Base-by-base conservation (phyloP, 129 eudicot species). In the Smallanthus sonchifolius region DNA sequence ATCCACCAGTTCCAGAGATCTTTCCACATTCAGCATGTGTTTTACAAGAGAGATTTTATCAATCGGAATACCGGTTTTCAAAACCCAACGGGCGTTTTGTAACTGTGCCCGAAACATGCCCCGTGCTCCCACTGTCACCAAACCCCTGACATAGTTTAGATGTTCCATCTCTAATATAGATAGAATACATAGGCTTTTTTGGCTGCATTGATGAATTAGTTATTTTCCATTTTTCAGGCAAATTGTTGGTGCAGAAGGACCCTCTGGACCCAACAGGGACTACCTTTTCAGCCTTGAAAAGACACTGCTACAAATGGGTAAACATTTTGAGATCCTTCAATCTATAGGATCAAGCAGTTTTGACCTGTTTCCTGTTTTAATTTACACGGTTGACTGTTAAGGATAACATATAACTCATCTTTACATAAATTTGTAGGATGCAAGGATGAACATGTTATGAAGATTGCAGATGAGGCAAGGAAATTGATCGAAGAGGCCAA, bases 201-300 rank as follows among this genome's bases (percentile, higher is more conserved):
- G 65, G 38, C 11, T 49, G 56, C 20, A 20, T 49, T 49, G 5
- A 16, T 15, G 30, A 39, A 34, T 32, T 3, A 34, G 5, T 55
- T 43, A 20, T 45, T 14, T 43, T 48, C n/a, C 4, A 19, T 68
- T 72, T 28, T 75, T 76, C 92, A 93, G 98, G 69, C 98, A 93
- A 84, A 93, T 93, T 73, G 82, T 86, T 35, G 44, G 15, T 15
- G 96, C 98, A 54, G 85, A 93, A 88, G 97, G 98, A 36, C 97
- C 97, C 55, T 93, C 98, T 11, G 98, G 98, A 65, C 98, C 98
- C 19, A 93, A 93, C 86, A 83, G 89, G 80, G 98, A 93, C 77
- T 93, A 93, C 83, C 96, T 93, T 65, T 93, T 93, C 84, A 84
- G 90, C 66, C 98, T 93, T 19, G 98, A 93, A 48, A 86, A 82